Conservation (phyloP, 768 basidiomycete genomes). For the Russula foetens region DNA sequence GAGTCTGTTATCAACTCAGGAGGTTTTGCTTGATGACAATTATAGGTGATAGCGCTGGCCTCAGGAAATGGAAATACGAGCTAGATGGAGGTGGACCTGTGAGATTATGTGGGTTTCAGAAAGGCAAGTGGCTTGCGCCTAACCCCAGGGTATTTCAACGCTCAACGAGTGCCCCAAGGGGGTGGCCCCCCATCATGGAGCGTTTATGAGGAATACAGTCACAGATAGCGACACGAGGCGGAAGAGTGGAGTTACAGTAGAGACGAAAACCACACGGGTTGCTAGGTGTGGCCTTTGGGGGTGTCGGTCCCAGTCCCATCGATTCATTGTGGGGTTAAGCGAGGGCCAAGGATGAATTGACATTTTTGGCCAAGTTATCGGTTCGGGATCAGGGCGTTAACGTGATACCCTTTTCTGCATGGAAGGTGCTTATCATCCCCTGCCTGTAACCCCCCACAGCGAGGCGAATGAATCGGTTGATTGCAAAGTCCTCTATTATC, state of each 20-base stretch:
- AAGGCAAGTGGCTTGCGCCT: conserved; percentile 2
- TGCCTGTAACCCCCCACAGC: neutral
- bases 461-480: too few species aligned
- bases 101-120: neutral
- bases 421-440: neutral
- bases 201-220: too few species aligned
- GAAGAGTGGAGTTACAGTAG: neutral
- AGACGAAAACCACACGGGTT: neutral
- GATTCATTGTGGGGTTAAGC: neutral
- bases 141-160: too few species aligned
- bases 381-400: neutral
- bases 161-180: too few species aligned
- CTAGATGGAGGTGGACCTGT: neutral
- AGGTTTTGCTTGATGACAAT: too few species aligned
- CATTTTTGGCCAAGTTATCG: neutral
- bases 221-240: too few species aligned
- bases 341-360: neutral
- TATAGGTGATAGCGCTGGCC: too few species aligned
- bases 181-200: too few species aligned
- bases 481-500: too few species aligned
- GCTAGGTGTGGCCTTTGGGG: neutral
- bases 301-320: neutral
- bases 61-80: neutral
- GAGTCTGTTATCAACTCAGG: too few species aligned
- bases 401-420: neutral